Base-by-base conservation (phyloP, 257 asterid species). In the Phtheirospermum japonicum region DNA sequence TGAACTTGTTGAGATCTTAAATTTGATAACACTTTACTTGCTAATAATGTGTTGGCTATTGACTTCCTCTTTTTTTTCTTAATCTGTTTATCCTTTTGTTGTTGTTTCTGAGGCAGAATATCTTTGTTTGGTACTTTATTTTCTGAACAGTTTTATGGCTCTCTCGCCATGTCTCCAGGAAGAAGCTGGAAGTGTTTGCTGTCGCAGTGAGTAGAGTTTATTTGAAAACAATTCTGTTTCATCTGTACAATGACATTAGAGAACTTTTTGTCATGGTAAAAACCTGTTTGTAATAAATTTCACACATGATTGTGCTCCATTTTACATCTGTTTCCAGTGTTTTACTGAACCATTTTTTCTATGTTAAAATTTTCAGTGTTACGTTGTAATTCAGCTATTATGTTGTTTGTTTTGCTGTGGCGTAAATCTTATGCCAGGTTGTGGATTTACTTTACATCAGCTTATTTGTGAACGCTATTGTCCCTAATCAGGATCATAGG, bases 161-260 rank as follows among this genome's bases (percentile, higher is more conserved):
- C 50, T 71, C 32, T 4, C 53, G 19, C 32, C 43, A 20, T 59
- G 62, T 34, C 40, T 60, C 19, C 75, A 76, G 77, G 81, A 59
- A 67, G 61, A 66, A 63, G 72, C 58, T 76, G 70, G 71, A 68
- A 58, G 59, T 45, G 55, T 67, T 71, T 57, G 64, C 71, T 11
- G 69, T 45, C 30, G 66, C 57, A n/a, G 72, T 53, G 71, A 65
- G n/a, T 26, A 28, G 62, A 53, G 66, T 76, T 52, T 20, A 17
- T 45, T 4, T 10, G 3, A 9, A 45, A 14, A 34, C 46, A 6
- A 30, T 2, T 8, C 17, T 31, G 4, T 57, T 26, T 63, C 68
- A 20, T 45, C 34, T 71, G 65, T 50, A 50, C 37, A 18, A 57
- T 60, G 71, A 57, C 66, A 23, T 20, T 60, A 11, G 32, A 65